Evolutionary conservation across 495 filamentous ascomycete genomes (phyloP).

Genomic region (Apodospora peruviana): DNA sequence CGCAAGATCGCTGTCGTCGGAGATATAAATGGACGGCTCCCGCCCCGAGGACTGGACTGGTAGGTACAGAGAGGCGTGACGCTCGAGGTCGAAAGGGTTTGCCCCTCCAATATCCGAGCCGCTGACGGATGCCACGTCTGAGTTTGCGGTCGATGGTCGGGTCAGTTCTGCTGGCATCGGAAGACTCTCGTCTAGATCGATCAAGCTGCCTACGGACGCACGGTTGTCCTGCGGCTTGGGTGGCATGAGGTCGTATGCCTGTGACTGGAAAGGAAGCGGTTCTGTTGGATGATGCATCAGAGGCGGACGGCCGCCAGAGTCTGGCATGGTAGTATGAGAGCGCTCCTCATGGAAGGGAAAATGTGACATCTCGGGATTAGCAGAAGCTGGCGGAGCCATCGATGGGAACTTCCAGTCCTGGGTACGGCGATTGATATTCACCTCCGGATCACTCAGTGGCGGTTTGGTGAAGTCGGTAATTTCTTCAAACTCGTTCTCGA

Average conservation of each 20-base stretch:
- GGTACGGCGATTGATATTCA: conserved; percentile 44
- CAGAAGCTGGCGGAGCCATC: conserved; percentile 44
- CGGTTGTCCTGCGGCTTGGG: conserved; percentile 25
- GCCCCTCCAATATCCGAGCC: conserved; percentile 42
- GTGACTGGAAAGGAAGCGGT: conserved; percentile 37
- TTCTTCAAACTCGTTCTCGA: conserved; percentile 39
- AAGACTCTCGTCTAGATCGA: conserved; percentile 49
- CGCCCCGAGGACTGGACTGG: conserved; percentile 25
- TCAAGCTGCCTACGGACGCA: conserved; percentile 39
- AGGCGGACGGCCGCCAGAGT: conserved; percentile 24
- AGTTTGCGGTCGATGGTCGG: conserved; percentile 50
- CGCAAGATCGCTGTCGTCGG: conserved; percentile 41
- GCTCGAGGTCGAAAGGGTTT: conserved; percentile 51
- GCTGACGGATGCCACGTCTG: conserved; percentile 40
- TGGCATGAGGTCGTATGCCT: conserved; percentile 31
- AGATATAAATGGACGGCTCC: conserved; percentile 49
- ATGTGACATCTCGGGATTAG: conserved; percentile 44
- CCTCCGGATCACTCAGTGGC: conserved; percentile 45
- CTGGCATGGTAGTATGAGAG: not conserved
- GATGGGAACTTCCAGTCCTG: conserved; percentile 61
- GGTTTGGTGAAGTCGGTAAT: conserved; percentile 39
- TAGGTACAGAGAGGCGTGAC: conserved; percentile 46
- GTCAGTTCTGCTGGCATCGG: conserved; percentile 21
- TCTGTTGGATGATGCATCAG: conserved; percentile 48
- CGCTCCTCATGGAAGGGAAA: conserved; percentile 30